Conservation (phyloP, 192 early-diverging fungal genomes). For the Backusella macrospora region DNA sequence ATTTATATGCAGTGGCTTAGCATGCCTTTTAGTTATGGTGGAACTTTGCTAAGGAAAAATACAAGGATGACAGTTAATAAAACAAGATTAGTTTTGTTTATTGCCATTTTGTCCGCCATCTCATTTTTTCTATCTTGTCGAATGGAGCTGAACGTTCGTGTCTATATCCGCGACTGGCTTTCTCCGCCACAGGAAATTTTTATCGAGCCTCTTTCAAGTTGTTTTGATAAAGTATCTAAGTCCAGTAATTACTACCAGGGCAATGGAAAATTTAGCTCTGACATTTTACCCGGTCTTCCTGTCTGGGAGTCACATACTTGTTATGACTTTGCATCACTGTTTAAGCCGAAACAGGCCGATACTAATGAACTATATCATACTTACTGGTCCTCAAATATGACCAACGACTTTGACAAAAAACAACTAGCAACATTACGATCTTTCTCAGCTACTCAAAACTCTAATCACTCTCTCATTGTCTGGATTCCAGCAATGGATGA, state of each 20-base stretch:
- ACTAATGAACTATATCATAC: constrained; percentile 1
- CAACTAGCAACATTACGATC: constrained; percentile 28
- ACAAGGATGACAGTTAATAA: neutral
- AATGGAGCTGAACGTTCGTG: constrained; percentile 37
- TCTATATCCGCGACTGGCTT: constrained; percentile 45
- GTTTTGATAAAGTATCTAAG: constrained; percentile 23
- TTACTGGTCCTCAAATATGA: constrained; percentile 17
- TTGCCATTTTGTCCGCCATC: constrained; percentile 1
- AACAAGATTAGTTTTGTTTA: neutral
- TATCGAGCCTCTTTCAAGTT: constrained; percentile 31
- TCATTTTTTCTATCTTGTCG: constrained; percentile 16
- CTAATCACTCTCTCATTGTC: constrained; percentile 23
- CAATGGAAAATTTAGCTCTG: neutral
- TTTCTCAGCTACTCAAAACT: constrained; percentile 31
- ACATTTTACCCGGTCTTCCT: constrained; percentile 31
- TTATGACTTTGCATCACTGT: constrained; percentile 22
- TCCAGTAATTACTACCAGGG: constrained; percentile 7
- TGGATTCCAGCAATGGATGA: constrained; percentile 28
- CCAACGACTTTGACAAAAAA: constrained; percentile 17
- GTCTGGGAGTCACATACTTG: constrained; percentile 30
- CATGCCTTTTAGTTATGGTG: neutral
- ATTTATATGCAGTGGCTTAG: constrained; percentile 9
- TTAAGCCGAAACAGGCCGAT: constrained; percentile 1
- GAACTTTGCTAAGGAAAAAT: neutral
- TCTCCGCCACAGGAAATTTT: constrained; percentile 18